These are phyloP conservation scores for Scenedesmus sp. DNA, from an alignment of 163 green algal species.

Conservation along the genomic window DNA sequence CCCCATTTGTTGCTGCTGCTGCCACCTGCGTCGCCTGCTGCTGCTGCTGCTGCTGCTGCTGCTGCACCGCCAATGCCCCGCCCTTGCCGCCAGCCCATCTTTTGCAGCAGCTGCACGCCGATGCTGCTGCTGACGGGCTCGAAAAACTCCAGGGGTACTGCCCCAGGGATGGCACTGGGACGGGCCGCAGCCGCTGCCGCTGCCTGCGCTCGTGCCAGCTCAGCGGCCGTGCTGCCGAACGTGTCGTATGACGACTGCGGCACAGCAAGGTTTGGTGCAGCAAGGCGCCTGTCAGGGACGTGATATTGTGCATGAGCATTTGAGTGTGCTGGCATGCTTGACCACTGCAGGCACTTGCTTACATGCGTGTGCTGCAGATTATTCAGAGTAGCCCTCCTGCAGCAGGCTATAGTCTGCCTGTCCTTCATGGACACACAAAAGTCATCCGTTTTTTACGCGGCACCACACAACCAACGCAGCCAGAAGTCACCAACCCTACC, in stretches of 20 bases:
- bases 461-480: background rate
- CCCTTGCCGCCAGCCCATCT: conserved; percentile 95
- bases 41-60: conserved; percentile 8
- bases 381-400: too few relatives aligned
- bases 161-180: conserved; percentile 68
- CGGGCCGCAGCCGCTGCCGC: conserved; percentile 65
- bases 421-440: too few relatives aligned
- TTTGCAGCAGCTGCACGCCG: conserved; percentile 89
- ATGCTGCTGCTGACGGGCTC: conserved; percentile 82
- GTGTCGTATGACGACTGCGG: conserved; percentile 88
- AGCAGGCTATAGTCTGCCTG: too few relatives aligned
- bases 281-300: too few relatives aligned
- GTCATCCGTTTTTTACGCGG: too few relatives aligned
- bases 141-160: conserved; percentile 84
- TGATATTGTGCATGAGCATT: too few relatives aligned
- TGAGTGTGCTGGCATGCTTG: too few relatives aligned
- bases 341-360: background rate
- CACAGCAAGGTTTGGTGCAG: too few relatives aligned
- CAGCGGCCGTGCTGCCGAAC: conserved; percentile 83
- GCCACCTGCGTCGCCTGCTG: background rate
- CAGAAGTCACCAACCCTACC: conserved; percentile 18
- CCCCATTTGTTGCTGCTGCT: conserved; percentile 74
- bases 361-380: background rate
- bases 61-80: conserved; percentile 75
- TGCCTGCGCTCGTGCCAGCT: conserved; percentile 62